Conservation (phyloP, 2,329 filamentous ascomycete species). For the Onygenales sp. region DNA sequence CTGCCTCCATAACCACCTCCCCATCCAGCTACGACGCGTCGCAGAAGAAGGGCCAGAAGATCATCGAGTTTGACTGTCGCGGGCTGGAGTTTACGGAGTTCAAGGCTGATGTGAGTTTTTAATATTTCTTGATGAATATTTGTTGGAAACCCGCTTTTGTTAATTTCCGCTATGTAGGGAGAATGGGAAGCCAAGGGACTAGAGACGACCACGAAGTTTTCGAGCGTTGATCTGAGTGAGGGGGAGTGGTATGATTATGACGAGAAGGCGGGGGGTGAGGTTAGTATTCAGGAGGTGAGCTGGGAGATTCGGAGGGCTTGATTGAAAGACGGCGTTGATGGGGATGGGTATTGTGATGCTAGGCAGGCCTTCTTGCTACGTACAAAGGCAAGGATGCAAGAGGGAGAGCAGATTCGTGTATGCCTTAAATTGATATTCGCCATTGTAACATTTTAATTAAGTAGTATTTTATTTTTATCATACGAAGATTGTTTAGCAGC, state of each 20-base stretch:
- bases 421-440: neutral
- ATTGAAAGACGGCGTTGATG: constrained; percentile 11
- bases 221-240: constrained; percentile 69
- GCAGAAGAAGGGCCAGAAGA: constrained; percentile 59
- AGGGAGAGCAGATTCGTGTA: neutral
- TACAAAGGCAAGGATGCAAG: neutral
- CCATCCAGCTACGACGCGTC: constrained; percentile 55
- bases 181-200: constrained; percentile 78
- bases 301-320: constrained; percentile 75
- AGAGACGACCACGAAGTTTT: constrained; percentile 75
- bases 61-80: constrained; percentile 88
- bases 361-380: neutral
- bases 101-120: constrained; percentile 63
- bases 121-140: neutral
- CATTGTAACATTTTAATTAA: neutral
- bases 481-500: neutral
- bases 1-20: constrained; percentile 68
- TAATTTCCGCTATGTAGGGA: constrained; percentile 46
- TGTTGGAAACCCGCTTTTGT: neutral
- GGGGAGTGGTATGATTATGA: constrained; percentile 99
- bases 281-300: constrained; percentile 79
- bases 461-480: neutral
- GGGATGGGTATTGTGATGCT: neutral
- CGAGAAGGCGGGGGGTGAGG: constrained; percentile 83
- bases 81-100: constrained; percentile 90